These are phyloP conservation scores for Scheffersomyces quercinus DNA, from an alignment of 1,139 yeast species.

Conservation along the genomic window DNA sequence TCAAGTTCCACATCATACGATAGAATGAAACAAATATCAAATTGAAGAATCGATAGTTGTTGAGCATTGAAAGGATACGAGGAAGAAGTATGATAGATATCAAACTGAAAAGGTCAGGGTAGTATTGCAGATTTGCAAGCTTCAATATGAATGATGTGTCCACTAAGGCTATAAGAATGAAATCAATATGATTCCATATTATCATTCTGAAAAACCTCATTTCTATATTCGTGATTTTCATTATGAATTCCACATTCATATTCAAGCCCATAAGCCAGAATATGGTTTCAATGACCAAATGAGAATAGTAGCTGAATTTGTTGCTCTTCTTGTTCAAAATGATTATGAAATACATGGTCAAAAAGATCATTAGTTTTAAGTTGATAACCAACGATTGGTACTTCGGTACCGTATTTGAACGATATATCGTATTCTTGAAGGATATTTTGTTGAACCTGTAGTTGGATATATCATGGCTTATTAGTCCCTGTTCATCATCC, in stretches of 20 bases:
- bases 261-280: constrained; percentile 40
- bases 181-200: constrained; percentile 44
- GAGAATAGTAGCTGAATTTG: constrained; percentile 1
- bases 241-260: constrained; percentile 38
- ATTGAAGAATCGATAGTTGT: constrained; percentile 55
- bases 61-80: constrained; percentile 53
- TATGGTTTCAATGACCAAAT: constrained; percentile 17
- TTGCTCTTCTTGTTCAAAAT: constrained; percentile 26
- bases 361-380: constrained; percentile 33
- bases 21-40: constrained; percentile 53
- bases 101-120: constrained; percentile 36
- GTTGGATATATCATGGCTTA: constrained; percentile 35
- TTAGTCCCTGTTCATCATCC: constrained; percentile 28
- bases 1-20: constrained; percentile 55
- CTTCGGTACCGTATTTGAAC: constrained; percentile 43
- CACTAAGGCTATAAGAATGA: constrained; percentile 31
- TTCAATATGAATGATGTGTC: constrained; percentile 30
- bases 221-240: constrained; percentile 47
- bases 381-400: constrained; percentile 46
- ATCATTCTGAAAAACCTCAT: constrained; percentile 37
- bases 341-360: constrained; percentile 32
- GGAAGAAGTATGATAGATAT: constrained; percentile 58
- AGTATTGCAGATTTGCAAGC: constrained; percentile 11
- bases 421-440: constrained; percentile 27
- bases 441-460: constrained; percentile 35